Evolutionary conservation across 2,329 filamentous ascomycete genomes (phyloP).

Genomic region (Massarina eburnea): DNA sequence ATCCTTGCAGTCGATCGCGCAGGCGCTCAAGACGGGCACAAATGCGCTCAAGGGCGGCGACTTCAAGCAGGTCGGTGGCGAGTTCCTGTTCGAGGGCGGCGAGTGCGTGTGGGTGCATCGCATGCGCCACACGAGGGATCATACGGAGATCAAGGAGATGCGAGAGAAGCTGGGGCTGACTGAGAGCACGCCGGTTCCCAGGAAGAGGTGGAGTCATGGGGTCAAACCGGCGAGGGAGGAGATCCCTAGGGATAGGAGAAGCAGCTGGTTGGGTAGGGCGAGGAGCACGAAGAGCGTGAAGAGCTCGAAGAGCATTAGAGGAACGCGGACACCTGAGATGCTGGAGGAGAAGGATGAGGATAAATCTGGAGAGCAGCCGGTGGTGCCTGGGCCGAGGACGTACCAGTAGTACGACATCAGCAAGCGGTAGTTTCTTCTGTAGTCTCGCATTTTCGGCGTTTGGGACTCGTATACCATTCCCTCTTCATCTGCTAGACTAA

Average conservation of each 20-base stretch:
- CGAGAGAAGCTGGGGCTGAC: constrained; percentile 61
- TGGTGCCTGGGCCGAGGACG: too few species aligned
- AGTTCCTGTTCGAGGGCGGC: constrained; percentile 76
- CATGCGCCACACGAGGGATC: constrained; percentile 78
- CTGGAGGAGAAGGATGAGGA: constrained; percentile 24
- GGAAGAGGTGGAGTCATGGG: constrained; percentile 39
- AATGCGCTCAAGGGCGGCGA: constrained; percentile 67
- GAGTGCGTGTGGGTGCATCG: constrained; percentile 76
- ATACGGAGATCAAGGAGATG: constrained; percentile 70
- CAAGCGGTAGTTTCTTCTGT: neutral
- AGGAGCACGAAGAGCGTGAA: constrained; percentile 29
- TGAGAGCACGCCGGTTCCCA: constrained; percentile 25
- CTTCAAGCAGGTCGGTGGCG: constrained; percentile 70
- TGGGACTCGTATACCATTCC: neutral
- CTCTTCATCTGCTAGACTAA: too few species aligned
- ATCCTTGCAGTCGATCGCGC: constrained; percentile 58
- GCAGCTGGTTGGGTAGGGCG: constrained; percentile 29
- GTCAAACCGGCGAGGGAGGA: constrained; percentile 28
- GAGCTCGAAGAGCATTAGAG: too few species aligned
- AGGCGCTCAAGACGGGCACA: constrained; percentile 61
- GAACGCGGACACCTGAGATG: too few species aligned
- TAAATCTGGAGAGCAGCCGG: too few species aligned
- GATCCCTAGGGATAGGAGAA: constrained; percentile 19
- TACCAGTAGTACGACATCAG: too few species aligned
- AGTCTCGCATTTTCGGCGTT: neutral